Conservation (phyloP, 75 land plant genomes). For the Picea glauca region DNA sequence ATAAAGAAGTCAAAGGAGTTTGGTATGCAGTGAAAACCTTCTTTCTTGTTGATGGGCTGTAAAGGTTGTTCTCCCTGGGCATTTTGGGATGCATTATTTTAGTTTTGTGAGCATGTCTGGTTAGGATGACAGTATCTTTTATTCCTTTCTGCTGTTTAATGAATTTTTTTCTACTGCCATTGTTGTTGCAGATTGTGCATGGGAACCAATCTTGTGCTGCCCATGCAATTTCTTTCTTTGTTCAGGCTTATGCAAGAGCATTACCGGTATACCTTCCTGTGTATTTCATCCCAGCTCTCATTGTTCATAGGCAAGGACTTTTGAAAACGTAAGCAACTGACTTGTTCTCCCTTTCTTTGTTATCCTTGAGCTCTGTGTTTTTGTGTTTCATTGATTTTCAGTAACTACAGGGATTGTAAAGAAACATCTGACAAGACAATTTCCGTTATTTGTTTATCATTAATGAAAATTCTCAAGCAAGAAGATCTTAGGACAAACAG, state of each 20-base stretch:
- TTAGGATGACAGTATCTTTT: background rate
- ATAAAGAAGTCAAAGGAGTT: background rate
- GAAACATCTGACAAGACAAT: background rate
- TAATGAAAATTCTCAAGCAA: background rate
- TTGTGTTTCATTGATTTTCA: background rate
- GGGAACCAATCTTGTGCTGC: constrained; percentile 72
- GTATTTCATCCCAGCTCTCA: constrained; percentile 88
- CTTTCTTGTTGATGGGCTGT: background rate
- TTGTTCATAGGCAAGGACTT: constrained; percentile 89
- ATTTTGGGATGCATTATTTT: background rate
- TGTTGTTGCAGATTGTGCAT: constrained; percentile 77
- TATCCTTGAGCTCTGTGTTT: background rate
- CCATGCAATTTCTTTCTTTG: constrained; percentile 67
- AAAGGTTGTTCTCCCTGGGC: background rate
- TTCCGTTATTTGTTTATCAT: background rate
- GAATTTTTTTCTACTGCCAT: background rate
- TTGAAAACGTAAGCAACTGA: constrained; percentile 44
- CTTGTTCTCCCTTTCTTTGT: background rate
- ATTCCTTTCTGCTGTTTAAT: background rate
- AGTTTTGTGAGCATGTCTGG: background rate
- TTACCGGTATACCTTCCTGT: constrained; percentile 94
- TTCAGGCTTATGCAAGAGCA: constrained; percentile 77
- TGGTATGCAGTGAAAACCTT: background rate
- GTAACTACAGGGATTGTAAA: background rate
- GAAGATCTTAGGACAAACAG: background rate